A percentile compares a stretch with the other conserved stretches of the same genome.
Conservation (phyloP, 2,329 filamentous ascomycete genomes). For the Tolypocladium tropicale region DNA sequence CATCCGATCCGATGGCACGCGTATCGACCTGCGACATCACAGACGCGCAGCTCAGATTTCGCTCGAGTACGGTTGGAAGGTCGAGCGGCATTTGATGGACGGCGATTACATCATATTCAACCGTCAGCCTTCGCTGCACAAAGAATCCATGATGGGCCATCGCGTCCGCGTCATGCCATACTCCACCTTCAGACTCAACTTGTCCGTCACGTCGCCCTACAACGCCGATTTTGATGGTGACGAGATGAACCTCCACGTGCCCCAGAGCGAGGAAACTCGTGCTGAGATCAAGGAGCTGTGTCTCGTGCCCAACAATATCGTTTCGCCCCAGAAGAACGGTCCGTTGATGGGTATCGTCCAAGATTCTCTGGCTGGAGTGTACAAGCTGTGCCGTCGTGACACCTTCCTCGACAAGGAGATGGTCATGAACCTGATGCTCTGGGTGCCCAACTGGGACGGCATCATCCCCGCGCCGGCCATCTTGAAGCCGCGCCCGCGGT, state of each 20-base stretch:
- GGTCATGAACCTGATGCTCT: conserved; percentile 95
- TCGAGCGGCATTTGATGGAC: conserved; percentile 91
- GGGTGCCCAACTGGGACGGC: conserved; percentile 97
- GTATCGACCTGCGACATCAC: conserved; percentile 91
- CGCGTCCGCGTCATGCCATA: conserved; percentile 97
- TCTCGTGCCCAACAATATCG: conserved; percentile 97
- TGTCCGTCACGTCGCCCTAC: conserved; percentile 97
- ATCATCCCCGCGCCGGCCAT: conserved; percentile 91
- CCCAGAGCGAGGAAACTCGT: conserved; percentile 91
- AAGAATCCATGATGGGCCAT: conserved; percentile 99
- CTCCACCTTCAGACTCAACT: conserved; percentile 93
- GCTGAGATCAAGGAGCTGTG: conserved; percentile 91
- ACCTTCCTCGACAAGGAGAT: conserved; percentile 82
- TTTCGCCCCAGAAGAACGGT: conserved; percentile 92
- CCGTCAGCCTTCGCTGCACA: conserved; percentile 96
- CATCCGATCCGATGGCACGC: conserved; percentile 82
- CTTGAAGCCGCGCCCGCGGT: conserved; percentile 79
- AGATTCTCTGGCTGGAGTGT: conserved; percentile 90
- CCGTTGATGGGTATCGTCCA: conserved; percentile 99
- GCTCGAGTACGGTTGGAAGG: conserved; percentile 95
- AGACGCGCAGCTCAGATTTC: conserved; percentile 78
- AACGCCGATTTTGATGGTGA: conserved; percentile 99
- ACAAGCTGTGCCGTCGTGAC: conserved; percentile 92
- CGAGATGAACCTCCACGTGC: conserved; percentile 99
- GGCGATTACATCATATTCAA: conserved; percentile 99